A percentile compares a stretch with the other conserved stretches of the same genome.
These are phyloP conservation scores for Penicillium hesseltinei DNA, from an alignment of 2,329 filamentous ascomycete species.

Conservation along the genomic window DNA sequence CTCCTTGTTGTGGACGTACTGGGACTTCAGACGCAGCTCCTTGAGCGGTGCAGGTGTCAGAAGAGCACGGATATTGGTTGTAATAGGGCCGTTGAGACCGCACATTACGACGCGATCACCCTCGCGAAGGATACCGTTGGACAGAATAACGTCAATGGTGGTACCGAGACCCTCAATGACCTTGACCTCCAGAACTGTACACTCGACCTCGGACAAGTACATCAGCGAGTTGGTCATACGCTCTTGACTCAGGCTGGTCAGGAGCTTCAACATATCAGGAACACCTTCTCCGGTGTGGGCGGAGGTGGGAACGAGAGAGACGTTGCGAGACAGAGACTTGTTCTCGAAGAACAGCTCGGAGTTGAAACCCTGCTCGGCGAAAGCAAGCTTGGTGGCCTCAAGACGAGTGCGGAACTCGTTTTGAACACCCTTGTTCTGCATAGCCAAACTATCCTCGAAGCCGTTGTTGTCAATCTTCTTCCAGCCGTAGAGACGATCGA, in stretches of 20 bases:
- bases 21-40: slow-evolving; percentile 90
- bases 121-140: slow-evolving; percentile 91
- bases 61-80: slow-evolving; percentile 90
- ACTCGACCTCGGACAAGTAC: slow-evolving; percentile 97
- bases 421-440: slow-evolving; percentile 90
- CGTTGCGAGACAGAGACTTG: slow-evolving; percentile 90
- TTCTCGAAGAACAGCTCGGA: slow-evolving; percentile 96
- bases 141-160: slow-evolving; percentile 95
- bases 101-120: slow-evolving; percentile 94
- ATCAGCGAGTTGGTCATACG: slow-evolving; percentile 96
- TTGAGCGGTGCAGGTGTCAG: slow-evolving; percentile 90
- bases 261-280: slow-evolving; percentile 96
- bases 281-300: slow-evolving; percentile 99
- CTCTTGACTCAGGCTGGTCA: slow-evolving; percentile 88
- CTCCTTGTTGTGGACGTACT: slow-evolving; percentile 98
- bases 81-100: slow-evolving; percentile 93
- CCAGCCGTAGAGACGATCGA: slow-evolving; percentile 98
- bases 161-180: slow-evolving; percentile 98
- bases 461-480: slow-evolving; percentile 99
- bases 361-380: slow-evolving; percentile 97
- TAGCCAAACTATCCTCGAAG: slow-evolving; percentile 84
- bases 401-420: slow-evolving; percentile 91
- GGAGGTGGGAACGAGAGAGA: slow-evolving; percentile 95
- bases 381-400: slow-evolving; percentile 86
- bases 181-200: slow-evolving; percentile 97